Conservation (phyloP, 306 rosid species). For the Rosa multiflora region DNA sequence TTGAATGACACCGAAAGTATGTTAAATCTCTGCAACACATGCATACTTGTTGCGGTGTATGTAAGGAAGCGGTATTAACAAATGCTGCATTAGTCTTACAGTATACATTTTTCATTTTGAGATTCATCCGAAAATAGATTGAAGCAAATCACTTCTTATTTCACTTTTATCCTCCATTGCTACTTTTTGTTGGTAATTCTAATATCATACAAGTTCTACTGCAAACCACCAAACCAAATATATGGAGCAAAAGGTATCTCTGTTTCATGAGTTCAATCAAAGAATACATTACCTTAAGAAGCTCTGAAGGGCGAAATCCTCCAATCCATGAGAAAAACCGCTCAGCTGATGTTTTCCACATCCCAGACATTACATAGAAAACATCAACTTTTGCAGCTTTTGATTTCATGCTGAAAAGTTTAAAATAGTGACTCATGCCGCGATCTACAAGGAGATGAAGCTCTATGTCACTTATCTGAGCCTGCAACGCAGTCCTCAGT, state of each 20-base stretch:
- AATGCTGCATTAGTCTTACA: not conserved
- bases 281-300: conserved; percentile 63
- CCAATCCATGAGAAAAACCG: conserved; percentile 89
- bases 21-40: not conserved
- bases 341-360: conserved; percentile 92
- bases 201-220: not conserved
- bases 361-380: conserved; percentile 74
- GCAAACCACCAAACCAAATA: not conserved
- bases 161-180: not conserved
- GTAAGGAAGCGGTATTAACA: not conserved
- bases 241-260: not conserved
- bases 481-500: conserved; percentile 60
- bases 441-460: conserved; percentile 63
- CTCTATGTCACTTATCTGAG: conserved; percentile 55
- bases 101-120: not conserved
- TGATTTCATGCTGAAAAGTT: conserved; percentile 77
- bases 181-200: not conserved
- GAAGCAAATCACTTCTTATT: not conserved
- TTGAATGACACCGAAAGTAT: not conserved
- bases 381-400: conserved; percentile 84
- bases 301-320: conserved; percentile 94
- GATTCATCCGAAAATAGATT: not conserved
- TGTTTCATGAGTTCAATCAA: not conserved
- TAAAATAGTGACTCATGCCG: conserved; percentile 66
- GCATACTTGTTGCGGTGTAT: not conserved